These are phyloP conservation scores for Mycena chlorophos DNA, from an alignment of 768 basidiomycete genomes.

Conservation along the genomic window DNA sequence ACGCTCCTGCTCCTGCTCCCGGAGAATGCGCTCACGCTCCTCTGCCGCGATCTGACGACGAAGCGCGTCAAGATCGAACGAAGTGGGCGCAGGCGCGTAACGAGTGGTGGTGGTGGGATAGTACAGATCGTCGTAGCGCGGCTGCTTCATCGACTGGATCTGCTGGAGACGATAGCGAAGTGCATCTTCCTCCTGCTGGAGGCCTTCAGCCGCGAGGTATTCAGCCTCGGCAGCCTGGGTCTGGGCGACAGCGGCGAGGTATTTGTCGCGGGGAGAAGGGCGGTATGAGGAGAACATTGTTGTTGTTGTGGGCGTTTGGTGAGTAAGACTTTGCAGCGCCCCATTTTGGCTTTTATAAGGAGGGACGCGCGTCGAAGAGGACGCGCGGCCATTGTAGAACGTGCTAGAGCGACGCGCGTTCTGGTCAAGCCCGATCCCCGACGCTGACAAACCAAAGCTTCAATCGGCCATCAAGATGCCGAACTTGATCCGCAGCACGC, in stretches of 20 bases:
- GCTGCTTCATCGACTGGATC: conserved; percentile 22
- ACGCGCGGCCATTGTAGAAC: background rate
- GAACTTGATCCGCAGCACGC: too few relatives aligned
- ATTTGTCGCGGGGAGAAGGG: conserved; percentile 33
- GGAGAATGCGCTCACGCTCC: conserved; percentile 14
- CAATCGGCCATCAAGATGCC: too few relatives aligned
- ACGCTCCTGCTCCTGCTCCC: conserved; percentile 15
- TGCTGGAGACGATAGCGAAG: conserved; percentile 29
- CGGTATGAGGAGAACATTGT: conserved; percentile 1
- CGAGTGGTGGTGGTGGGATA: conserved; percentile 3
- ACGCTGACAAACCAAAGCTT: too few relatives aligned
- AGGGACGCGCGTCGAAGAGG: background rate
- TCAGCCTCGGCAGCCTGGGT: conserved; percentile 39
- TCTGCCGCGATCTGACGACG: conserved; percentile 14
- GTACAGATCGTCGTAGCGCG: background rate
- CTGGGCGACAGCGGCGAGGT: conserved; percentile 38
- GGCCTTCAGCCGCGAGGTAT: conserved; percentile 36
- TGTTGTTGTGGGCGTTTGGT: background rate
- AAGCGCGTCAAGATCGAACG: conserved; percentile 13
- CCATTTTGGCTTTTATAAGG: background rate
- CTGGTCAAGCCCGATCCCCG: background rate
- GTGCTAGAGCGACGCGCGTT: background rate
- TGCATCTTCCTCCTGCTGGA: conserved; percentile 33
- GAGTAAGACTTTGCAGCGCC: background rate
- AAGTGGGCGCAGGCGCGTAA: background rate